A percentile compares a stretch with the other conserved stretches of the same genome.
Evolutionary conservation across 352 stramenopile genomes (phyloP).

Genomic region (Nothophytophthora sp.): DNA sequence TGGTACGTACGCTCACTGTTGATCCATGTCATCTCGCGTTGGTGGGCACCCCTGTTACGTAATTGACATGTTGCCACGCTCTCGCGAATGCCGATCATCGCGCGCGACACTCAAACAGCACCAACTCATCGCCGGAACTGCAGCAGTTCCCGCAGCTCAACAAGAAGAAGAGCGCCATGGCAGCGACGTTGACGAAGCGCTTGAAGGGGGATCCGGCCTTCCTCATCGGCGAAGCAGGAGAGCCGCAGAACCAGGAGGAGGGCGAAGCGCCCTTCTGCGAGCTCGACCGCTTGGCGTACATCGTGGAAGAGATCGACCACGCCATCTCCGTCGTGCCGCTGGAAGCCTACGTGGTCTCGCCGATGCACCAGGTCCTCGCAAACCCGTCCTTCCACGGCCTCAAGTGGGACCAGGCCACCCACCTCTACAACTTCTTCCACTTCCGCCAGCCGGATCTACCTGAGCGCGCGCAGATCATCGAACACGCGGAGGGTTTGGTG

Average conservation of each 20-base stretch:
- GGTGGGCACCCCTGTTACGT: too few relatives aligned
- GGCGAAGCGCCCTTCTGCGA: constrained; percentile 55
- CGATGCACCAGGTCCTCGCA: constrained; percentile 61
- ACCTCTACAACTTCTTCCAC: constrained; percentile 82
- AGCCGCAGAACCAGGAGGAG: constrained; percentile 42
- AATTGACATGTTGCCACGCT: constrained; percentile 3
- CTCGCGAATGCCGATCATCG: constrained; percentile 1
- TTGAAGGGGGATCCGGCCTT: constrained; percentile 74
- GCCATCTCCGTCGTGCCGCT: constrained; percentile 58
- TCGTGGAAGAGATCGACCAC: constrained; percentile 72
- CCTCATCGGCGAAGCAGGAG: constrained; percentile 37
- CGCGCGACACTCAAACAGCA: constrained; percentile 37
- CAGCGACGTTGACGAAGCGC: constrained; percentile 41
- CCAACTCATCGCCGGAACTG: constrained; percentile 71
- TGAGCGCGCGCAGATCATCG: constrained; percentile 56
- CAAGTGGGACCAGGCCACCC: constrained; percentile 54
- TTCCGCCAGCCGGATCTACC: constrained; percentile 67
- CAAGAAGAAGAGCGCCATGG: constrained; percentile 55
- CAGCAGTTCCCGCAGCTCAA: constrained; percentile 78
- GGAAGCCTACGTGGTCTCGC: constrained; percentile 71
- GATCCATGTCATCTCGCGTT: too few relatives aligned
- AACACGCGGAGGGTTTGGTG: constrained; percentile 54
- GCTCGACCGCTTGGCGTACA: constrained; percentile 67
- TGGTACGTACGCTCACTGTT: too few relatives aligned
- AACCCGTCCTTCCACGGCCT: constrained; percentile 76